These are phyloP conservation scores for Mucor velutinosus DNA, from an alignment of 371 early-diverging fungal species.

Conservation along the genomic window DNA sequence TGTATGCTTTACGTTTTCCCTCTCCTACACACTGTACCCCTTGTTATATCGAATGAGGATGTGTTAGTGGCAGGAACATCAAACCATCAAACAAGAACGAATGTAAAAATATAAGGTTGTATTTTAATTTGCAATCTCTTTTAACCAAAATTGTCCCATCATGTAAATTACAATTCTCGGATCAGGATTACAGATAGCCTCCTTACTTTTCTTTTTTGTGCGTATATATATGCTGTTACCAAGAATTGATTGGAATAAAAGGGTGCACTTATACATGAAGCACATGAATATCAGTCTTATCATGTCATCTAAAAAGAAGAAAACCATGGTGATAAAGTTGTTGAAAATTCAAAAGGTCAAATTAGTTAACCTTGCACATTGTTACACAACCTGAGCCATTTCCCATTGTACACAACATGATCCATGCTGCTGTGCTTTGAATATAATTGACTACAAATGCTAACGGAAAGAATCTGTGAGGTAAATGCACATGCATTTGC, in stretches of 20 bases:
- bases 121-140: background rate
- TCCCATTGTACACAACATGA: background rate
- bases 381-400: slow-evolving; percentile 11
- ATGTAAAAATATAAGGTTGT: background rate
- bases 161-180: background rate
- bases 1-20: background rate
- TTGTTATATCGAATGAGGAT: too few relatives aligned
- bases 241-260: background rate
- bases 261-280: background rate
- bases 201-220: background rate
- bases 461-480: too few relatives aligned
- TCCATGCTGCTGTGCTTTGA: background rate
- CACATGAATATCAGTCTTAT: background rate
- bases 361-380: slow-evolving; percentile 20
- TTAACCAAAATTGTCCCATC: background rate
- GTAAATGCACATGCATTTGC: too few relatives aligned
- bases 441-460: background rate
- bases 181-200: background rate
- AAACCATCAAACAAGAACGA: background rate
- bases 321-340: background rate
- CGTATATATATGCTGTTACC: background rate
- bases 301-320: background rate
- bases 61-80: too few relatives aligned
- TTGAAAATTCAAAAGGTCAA: background rate
- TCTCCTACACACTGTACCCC: background rate